These are phyloP conservation scores for Tetrahymena malaccensis DNA, from an alignment of 73 alveolate genomes.

Conservation along the genomic window DNA sequence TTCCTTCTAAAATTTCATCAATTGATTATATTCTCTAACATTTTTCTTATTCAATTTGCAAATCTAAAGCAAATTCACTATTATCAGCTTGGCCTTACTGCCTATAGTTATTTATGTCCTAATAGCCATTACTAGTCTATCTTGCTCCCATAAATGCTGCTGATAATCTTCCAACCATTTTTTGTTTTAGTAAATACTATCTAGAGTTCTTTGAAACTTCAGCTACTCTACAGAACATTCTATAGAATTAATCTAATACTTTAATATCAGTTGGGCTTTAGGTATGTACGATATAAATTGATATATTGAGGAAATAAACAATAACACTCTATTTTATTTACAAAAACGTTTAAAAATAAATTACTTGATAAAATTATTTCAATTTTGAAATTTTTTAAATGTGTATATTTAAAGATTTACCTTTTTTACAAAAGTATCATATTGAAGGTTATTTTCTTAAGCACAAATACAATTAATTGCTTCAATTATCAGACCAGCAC, in stretches of 20 bases:
- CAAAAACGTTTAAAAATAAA: neutral
- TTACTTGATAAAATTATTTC: no score
- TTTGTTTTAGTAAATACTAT: neutral
- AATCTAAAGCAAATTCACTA: neutral
- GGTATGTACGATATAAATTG: neutral
- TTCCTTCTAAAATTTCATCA: neutral
- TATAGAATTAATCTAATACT: slow-evolving; percentile 3
- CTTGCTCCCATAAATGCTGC: neutral
- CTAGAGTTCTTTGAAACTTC: neutral
- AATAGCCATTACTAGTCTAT: neutral
- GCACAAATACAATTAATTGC: neutral
- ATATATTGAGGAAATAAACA: neutral
- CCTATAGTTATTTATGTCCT: neutral
- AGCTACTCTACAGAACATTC: slow-evolving; percentile 2
- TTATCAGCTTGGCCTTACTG: neutral
- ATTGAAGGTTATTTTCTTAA: neutral
- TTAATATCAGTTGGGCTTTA: neutral
- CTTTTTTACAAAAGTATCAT: slow-evolving; percentile 11
- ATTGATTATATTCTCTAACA: neutral
- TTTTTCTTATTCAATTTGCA: neutral
- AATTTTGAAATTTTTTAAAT: no score
- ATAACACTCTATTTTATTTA: slow-evolving; percentile 6
- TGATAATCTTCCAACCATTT: slow-evolving; percentile 24
- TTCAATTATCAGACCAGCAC: neutral
- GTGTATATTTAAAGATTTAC: neutral